phyloP scores from a whole-genome alignment of 768 basidiomycete genomes.

The Lactarius sanguifluus region DNA sequence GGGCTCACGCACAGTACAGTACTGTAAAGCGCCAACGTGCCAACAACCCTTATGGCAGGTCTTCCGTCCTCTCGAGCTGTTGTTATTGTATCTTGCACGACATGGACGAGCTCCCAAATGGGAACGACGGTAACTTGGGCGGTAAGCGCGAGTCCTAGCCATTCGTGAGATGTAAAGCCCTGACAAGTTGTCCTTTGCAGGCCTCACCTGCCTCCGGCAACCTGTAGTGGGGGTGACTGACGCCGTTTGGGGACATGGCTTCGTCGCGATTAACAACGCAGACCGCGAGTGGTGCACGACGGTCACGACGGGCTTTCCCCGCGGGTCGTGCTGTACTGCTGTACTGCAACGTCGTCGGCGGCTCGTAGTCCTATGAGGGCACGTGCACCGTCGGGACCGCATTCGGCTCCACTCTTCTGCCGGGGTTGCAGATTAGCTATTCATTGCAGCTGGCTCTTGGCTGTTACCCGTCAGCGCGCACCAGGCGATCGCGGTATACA shows the following conservation, averaged over 20 bases:
- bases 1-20: too few relatives aligned
- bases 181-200: conserved; percentile 21
- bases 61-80: too few relatives aligned
- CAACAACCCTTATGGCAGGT: too few relatives aligned
- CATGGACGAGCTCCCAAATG: conserved; percentile 42
- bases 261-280: conserved; percentile 66
- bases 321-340: conserved; percentile 40
- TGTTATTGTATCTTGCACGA: too few relatives aligned
- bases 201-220: too few relatives aligned
- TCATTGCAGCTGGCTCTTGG: conserved; percentile 20
- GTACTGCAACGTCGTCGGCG: conserved; percentile 63
- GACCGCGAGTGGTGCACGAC: conserved; percentile 54
- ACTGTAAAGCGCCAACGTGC: too few relatives aligned
- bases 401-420: too few relatives aligned
- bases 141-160: conserved; percentile 1
- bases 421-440: not conserved
- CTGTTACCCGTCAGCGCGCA: too few relatives aligned
- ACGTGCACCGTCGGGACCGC: conserved; percentile 47
- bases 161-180: not conserved
- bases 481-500: too few relatives aligned
- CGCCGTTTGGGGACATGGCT: conserved; percentile 39
- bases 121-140: too few relatives aligned
- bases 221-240: not conserved
- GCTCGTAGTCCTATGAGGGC: conserved; percentile 38
- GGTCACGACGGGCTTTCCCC: conserved; percentile 57